phyloP scores from a whole-genome alignment of 306 rosid species.

The Astragalus membranaceus region DNA sequence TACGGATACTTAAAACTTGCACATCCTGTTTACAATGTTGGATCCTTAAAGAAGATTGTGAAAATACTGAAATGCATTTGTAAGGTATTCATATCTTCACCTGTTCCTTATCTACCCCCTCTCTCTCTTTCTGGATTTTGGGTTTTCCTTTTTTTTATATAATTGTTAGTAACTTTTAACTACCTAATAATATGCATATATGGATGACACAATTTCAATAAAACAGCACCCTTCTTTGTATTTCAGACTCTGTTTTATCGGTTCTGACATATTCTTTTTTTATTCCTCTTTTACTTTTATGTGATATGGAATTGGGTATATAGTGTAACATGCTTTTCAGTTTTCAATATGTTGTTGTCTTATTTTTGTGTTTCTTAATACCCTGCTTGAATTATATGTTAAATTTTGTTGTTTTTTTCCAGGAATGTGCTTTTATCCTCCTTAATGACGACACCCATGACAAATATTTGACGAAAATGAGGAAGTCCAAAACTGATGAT shows the following conservation, averaged over 20 bases:
- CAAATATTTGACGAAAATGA: conserved; percentile 52
- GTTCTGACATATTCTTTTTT: background rate
- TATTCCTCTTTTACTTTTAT: background rate
- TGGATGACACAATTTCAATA: background rate
- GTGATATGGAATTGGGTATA: background rate
- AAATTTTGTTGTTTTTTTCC: conserved; percentile 27
- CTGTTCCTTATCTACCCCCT: background rate
- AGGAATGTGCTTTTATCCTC: conserved; percentile 78
- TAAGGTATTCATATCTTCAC: conserved; percentile 46
- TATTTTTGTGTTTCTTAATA: conserved; percentile 4
- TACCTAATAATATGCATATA: background rate
- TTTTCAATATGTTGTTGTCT: background rate
- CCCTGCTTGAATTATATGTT: conserved; percentile 7
- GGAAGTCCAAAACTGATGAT: conserved; percentile 53
- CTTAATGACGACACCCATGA: conserved; percentile 37
- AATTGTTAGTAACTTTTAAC: background rate
- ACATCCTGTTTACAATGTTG: conserved; percentile 74
- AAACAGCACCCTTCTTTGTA: no score
- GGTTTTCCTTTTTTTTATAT: background rate
- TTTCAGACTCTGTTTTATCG: no score
- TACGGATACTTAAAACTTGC: conserved; percentile 63
- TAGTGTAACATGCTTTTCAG: background rate
- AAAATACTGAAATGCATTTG: conserved; percentile 85
- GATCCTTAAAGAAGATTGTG: conserved; percentile 43
- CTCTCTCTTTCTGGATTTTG: background rate